Evolutionary conservation across 139 green algal genomes (phyloP), one percentile per base, ranked within the genome.

Genomic region (Yamagishiella unicocca): DNA sequence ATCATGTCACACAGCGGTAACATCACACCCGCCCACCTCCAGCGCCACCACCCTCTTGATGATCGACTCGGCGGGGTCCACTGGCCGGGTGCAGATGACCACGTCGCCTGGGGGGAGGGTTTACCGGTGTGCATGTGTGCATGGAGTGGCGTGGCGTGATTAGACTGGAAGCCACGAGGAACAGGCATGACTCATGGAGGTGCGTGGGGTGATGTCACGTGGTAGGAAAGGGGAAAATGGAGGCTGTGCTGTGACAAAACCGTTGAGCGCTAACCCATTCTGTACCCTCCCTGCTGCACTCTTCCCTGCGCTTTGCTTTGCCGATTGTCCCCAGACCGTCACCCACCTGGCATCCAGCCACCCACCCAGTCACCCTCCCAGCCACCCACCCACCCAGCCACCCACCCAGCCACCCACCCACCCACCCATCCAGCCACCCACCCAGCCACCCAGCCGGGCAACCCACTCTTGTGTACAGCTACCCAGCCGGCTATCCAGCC

Each of bases 1-100:
- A n/a, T n/a, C n/a, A n/a, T n/a, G n/a, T n/a, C n/a, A n/a, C n/a
- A n/a, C n/a, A n/a, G n/a, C n/a, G n/a, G n/a, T n/a, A n/a, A n/a
- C 64, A 89, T 24, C 54, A 66, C 82, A 35, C 67, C 67, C 5
- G 19, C 42, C 27, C 80, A 86, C 80, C 72, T 85, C 87, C 66
- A 93, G 46, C 6, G 90, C 92, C 27, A 83, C 87, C 27, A 95
- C 90, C 6, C 92, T 90, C 89, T 95, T 95, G 73, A 95, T 92
- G 85, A 95, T 87, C 88, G 90, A 90, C 78, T 95, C 90, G 7
- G 50, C 72, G 1, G 89, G 89, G 45, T 91, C 72, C 37, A 93
- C 89, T 0, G 92, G 92, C 46, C 89, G 87, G 0, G 89, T 84
- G 83, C 90, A 93, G 66, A 95, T 95, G 8, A 95, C 89, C 5